Base-by-base conservation (phyloP, 2,329 filamentous ascomycete species). In the Colletotrichum tofieldiae region DNA sequence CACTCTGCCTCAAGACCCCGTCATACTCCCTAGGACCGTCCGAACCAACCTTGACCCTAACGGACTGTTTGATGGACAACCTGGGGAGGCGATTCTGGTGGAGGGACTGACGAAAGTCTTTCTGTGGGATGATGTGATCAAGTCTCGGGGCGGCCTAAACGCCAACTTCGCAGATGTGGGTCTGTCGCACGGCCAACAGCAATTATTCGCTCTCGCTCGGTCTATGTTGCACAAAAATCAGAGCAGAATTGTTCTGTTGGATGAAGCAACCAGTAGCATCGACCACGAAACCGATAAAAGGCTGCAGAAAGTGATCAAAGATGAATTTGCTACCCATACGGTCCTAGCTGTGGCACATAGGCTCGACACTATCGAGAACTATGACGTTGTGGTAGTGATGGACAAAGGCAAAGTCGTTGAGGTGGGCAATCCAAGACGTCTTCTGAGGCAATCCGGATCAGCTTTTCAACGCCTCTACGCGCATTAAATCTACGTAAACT, bases 241-340 rank as follows among this genome's bases (percentile, higher is more conserved):
- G 55, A 43, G 52, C 2, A 81, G 78, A 14, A 75, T 87, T 2
- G 58, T 81, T 0, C 69, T 81, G 0, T 70, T 82, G 0, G 80
- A 82, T 26, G 80, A 81, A 52, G 70, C 79, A n/a, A 81, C 78
- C 5, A 80, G 78, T 12, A 80, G 76, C 58, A 74, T 82, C 1
- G 81, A 82, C 29, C 72, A 61, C 3, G 64, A 67, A 5, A 82
- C 80, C 0, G 77, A 81, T 18, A 45, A 74, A 5, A 67, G 75
- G 14, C 75, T 81, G n/a, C 75, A 77, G 0, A 47, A 70, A 1
- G 70, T 78, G 0, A 55, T 82, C 14, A 43, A 20, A 1, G 35
- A 54, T 6, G 41, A 59, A 39, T 16, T 70, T 26, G 4, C 61
- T 0, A 14, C 12, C 16, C 52, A 59, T 20, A 81, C 78, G 0